A percentile compares a stretch with the other conserved stretches of the same genome.
phyloP scores from a whole-genome alignment of 2,329 filamentous ascomycete genomes.

The Samsoniella hepiali region DNA sequence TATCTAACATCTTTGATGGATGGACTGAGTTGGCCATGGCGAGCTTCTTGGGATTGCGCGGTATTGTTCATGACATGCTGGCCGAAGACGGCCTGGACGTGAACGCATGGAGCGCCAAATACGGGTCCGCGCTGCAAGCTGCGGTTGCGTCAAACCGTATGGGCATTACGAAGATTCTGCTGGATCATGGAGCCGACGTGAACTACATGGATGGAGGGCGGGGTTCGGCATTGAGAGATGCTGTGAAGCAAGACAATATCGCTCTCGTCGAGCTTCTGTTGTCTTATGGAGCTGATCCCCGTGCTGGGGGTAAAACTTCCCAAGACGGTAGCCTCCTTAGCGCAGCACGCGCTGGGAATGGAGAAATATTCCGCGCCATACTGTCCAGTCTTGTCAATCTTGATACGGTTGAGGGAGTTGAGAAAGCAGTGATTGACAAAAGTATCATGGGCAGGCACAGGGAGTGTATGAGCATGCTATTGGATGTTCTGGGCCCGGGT shows the following conservation, averaged over 20 bases:
- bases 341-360: too few species aligned
- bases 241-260: background rate
- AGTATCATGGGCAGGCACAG: too few species aligned
- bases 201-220: background rate
- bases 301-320: background rate
- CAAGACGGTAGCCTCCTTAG: too few species aligned
- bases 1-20: background rate
- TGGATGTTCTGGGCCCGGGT: background rate
- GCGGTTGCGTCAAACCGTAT: background rate
- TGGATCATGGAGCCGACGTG: background rate
- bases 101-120: background rate
- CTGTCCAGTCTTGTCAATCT: background rate
- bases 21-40: slow-evolving; percentile 19
- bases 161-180: background rate
- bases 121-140: background rate
- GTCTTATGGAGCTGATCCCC: background rate
- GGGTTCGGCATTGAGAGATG: background rate
- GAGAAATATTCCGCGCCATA: background rate
- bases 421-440: background rate
- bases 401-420: background rate
- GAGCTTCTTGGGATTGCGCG: slow-evolving; percentile 17
- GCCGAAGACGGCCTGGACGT: background rate
- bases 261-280: background rate
- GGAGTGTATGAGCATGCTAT: background rate
- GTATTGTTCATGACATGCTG: background rate